phyloP scores from a whole-genome alignment of 805 yeast genomes.

The Hanseniaspora lindneri region DNA sequence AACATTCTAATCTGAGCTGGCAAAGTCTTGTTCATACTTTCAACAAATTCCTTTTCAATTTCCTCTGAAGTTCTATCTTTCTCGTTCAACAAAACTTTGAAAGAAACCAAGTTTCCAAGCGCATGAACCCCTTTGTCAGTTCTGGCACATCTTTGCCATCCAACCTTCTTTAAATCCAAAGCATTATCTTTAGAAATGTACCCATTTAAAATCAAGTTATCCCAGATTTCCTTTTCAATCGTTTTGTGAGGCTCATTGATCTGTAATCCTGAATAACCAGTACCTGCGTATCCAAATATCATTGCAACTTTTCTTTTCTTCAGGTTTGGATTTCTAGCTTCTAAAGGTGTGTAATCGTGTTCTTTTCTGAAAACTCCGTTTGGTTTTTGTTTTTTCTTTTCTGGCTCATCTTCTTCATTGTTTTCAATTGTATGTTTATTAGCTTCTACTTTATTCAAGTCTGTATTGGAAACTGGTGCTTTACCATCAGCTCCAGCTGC shows the following conservation, averaged over 20 bases:
- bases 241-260: slow-evolving; percentile 78
- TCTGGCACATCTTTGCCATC: slow-evolving; percentile 78
- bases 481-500: not conserved
- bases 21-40: slow-evolving; percentile 57
- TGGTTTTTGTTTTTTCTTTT: slow-evolving; percentile 18
- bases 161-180: slow-evolving; percentile 74
- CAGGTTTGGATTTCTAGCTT: slow-evolving; percentile 50
- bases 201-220: slow-evolving; percentile 74
- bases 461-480: not conserved
- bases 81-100: slow-evolving; percentile 65
- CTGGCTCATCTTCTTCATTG: slow-evolving; percentile 17
- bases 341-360: slow-evolving; percentile 30
- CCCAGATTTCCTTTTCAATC: slow-evolving; percentile 78
- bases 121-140: slow-evolving; percentile 97
- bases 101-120: slow-evolving; percentile 81
- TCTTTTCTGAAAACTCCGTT: slow-evolving; percentile 16
- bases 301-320: slow-evolving; percentile 88
- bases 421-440: slow-evolving; percentile 19
- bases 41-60: slow-evolving; percentile 47
- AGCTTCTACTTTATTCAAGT: not conserved
- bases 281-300: slow-evolving; percentile 87
- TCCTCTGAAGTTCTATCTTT: slow-evolving; percentile 26
- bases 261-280: slow-evolving; percentile 96
- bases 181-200: slow-evolving; percentile 80
- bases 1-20: slow-evolving; percentile 86